Conservation (phyloP, 2,329 filamentous ascomycete genomes). For the Claviceps africana region DNA sequence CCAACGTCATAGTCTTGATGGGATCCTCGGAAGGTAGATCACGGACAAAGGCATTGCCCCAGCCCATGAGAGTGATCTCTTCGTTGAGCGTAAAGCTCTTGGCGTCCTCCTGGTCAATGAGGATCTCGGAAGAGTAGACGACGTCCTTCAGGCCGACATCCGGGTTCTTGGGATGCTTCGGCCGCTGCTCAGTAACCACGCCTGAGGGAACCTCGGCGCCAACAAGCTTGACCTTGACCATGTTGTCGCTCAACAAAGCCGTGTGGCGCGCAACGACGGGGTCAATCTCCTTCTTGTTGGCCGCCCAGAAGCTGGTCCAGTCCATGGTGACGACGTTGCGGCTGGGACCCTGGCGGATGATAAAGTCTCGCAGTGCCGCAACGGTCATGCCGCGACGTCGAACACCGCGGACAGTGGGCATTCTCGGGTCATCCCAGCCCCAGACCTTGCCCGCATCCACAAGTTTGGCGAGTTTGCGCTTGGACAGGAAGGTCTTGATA, state of each 20-base stretch:
- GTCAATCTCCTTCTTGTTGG: conserved; percentile 74
- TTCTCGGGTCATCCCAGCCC: conserved; percentile 78
- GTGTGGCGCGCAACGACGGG: conserved; percentile 62
- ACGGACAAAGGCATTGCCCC: conserved; percentile 78
- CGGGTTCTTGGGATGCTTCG: conserved; percentile 81
- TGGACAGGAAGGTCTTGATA: conserved; percentile 67
- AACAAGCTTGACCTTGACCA: conserved; percentile 55
- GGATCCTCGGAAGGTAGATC: conserved; percentile 44
- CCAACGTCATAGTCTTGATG: conserved; percentile 59
- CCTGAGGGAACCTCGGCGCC: conserved; percentile 53
- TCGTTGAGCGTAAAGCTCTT: conserved; percentile 69
- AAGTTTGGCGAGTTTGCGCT: conserved; percentile 74
- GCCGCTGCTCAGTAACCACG: conserved; percentile 58
- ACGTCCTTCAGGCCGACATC: conserved; percentile 78
- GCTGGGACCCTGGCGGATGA: conserved; percentile 70
- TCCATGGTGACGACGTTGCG: conserved; percentile 76
- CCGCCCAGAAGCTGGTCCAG: conserved; percentile 60
- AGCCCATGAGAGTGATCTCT: conserved; percentile 92
- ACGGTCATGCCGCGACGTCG: conserved; percentile 67
- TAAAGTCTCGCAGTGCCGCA: conserved; percentile 67
- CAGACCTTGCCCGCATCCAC: conserved; percentile 63
- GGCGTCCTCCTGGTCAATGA: conserved; percentile 79
- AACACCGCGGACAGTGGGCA: conserved; percentile 74
- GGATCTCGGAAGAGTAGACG: conserved; percentile 56
- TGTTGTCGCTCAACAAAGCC: conserved; percentile 54